These are phyloP conservation scores for Bruguiera sexangula DNA, from an alignment of 345 rosid genomes.

Conservation along the genomic window DNA sequence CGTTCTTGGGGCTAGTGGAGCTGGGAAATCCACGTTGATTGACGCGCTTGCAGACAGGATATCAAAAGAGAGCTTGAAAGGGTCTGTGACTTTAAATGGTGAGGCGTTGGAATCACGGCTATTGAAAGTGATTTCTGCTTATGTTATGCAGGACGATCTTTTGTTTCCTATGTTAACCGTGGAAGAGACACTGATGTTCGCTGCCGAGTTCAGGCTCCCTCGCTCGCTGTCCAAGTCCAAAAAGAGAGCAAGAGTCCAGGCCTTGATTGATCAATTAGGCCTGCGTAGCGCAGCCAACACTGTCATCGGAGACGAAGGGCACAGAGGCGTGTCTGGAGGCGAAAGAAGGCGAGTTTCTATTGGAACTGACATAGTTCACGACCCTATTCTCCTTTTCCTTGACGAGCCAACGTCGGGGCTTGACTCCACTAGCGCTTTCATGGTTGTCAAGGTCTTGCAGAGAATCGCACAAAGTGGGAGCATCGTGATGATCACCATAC, in stretches of 20 bases:
- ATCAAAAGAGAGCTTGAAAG: constrained; percentile 66
- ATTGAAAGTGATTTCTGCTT: constrained; percentile 83
- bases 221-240: constrained; percentile 66
- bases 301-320: constrained; percentile 94
- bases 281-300: constrained; percentile 72
- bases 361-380: constrained; percentile 28
- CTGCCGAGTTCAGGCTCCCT: constrained; percentile 94
- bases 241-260: constrained; percentile 76
- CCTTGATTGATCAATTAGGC: constrained; percentile 82
- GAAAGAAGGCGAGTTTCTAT: constrained; percentile 82
- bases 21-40: constrained; percentile 85
- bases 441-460: constrained; percentile 37
- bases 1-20: constrained; percentile 91
- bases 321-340: constrained; percentile 89
- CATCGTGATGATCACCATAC: constrained; percentile 38
- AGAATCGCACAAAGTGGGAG: constrained; percentile 39
- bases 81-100: constrained; percentile 71
- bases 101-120: constrained; percentile 67
- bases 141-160: constrained; percentile 95
- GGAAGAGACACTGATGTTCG: constrained; percentile 88
- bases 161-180: constrained; percentile 92
- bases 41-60: constrained; percentile 88
- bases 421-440: constrained; percentile 38
- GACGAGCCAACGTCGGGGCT: constrained; percentile 43
- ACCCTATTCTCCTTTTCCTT: constrained; percentile 30